phyloP scores from a whole-genome alignment of 1,284 basidiomycete species.

The Ceratobasidium sp. region DNA sequence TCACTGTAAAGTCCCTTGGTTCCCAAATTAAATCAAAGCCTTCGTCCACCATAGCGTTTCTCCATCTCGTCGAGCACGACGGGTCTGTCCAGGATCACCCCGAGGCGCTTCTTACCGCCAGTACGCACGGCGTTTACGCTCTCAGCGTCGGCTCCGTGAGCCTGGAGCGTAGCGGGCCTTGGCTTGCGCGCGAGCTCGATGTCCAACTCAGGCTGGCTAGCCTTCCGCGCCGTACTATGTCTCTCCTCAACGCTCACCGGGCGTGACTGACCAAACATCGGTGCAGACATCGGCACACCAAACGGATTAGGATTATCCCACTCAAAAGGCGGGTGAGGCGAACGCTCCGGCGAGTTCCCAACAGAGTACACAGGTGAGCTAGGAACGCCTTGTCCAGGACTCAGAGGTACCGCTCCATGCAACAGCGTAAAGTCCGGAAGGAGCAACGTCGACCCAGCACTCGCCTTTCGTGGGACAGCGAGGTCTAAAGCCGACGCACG shows the following conservation, averaged over 20 bases:
- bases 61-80: slow-evolving; percentile 5
- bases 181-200: slow-evolving; percentile 34
- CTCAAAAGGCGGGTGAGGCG: slow-evolving; percentile 17
- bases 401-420: slow-evolving; percentile 19
- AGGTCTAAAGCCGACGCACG: not conserved
- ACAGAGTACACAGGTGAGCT: not conserved
- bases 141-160: not conserved
- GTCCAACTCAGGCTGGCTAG: slow-evolving; percentile 23
- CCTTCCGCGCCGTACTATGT: slow-evolving; percentile 19
- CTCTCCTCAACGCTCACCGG: slow-evolving; percentile 16
- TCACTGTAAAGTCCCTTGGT: not conserved
- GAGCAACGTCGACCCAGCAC: slow-evolving; percentile 11
- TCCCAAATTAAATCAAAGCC: not conserved
- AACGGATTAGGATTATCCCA: slow-evolving; percentile 23
- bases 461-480: slow-evolving; percentile 18
- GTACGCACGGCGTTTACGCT: not conserved
- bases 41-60: slow-evolving; percentile 7
- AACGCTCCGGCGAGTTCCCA: not conserved
- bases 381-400: slow-evolving; percentile 25
- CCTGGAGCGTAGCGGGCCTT: slow-evolving; percentile 21
- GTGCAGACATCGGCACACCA: not conserved
- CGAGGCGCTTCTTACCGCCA: slow-evolving; percentile 4
- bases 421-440: slow-evolving; percentile 33
- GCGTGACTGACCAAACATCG: not conserved
- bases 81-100: slow-evolving; percentile 17